Conservation (phyloP, 1,284 basidiomycete genomes). For the Microbotryum saponariae region DNA sequence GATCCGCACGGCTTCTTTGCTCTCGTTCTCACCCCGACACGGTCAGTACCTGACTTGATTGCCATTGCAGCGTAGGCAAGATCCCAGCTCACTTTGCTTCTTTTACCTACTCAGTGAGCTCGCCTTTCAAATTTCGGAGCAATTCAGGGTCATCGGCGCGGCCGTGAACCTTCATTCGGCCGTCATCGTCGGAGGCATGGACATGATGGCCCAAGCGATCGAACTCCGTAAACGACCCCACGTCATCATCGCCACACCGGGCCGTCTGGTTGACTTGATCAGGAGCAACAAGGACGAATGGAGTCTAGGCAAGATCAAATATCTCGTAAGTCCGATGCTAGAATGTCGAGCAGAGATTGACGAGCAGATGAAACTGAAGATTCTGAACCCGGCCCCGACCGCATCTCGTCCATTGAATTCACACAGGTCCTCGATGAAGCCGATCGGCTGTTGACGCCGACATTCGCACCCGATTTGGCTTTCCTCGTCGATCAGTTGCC, state of each 20-base stretch:
- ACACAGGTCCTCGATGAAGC: conserved; percentile 86
- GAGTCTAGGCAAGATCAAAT: conserved; percentile 76
- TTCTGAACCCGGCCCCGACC: neutral
- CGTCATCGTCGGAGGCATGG: conserved; percentile 95
- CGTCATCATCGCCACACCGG: conserved; percentile 91
- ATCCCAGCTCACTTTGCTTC: neutral
- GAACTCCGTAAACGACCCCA: conserved; percentile 82
- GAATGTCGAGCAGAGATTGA: neutral
- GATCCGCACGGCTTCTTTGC: conserved; percentile 94
- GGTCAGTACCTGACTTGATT: conserved; percentile 48
- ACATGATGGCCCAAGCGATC: conserved; percentile 90
- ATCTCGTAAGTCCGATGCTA: conserved; percentile 54
- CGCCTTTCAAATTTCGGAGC: conserved; percentile 93
- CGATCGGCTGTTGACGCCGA: conserved; percentile 81
- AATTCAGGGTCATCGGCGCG: conserved; percentile 84
- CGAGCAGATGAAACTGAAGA: neutral
- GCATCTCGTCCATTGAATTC: neutral
- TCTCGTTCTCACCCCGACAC: conserved; percentile 84
- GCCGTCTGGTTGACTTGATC: conserved; percentile 85
- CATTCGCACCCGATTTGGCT: conserved; percentile 78
- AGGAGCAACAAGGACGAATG: conserved; percentile 66
- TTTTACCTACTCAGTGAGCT: conserved; percentile 58
- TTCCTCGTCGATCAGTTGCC: conserved; percentile 74
- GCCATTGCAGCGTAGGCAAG: neutral
- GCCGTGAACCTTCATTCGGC: conserved; percentile 72